phyloP scores from a whole-genome alignment of 257 asterid genomes.

The Oldenlandia corymbosa region DNA sequence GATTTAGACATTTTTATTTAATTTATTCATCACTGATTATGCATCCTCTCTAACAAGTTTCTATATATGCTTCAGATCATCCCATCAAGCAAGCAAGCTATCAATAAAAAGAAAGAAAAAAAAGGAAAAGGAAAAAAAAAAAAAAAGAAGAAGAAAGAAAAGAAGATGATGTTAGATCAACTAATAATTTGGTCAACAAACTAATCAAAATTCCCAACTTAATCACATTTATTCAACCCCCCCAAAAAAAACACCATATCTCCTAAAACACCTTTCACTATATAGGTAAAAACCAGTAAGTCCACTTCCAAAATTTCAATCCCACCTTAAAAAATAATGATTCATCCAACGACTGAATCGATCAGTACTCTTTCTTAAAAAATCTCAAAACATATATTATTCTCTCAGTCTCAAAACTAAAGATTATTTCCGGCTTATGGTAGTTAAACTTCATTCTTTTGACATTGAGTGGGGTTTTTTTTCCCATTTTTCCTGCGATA shows the following conservation, averaged over 20 bases:
- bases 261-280: too few relatives aligned
- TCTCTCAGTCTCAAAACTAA: too few relatives aligned
- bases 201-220: conserved; percentile 22
- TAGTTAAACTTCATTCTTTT: neutral
- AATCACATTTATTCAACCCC: neutral
- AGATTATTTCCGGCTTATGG: neutral
- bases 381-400: too few relatives aligned
- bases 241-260: too few relatives aligned
- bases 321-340: conserved; percentile 4
- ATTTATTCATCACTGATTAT: too few relatives aligned
- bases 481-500: too few relatives aligned
- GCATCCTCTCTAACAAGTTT: too few relatives aligned
- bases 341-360: neutral
- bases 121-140: too few relatives aligned
- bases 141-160: too few relatives aligned
- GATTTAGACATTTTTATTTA: neutral
- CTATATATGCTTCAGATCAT: neutral
- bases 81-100: neutral
- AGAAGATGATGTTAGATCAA: conserved; percentile 18
- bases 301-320: conserved; percentile 1
- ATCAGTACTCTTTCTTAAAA: too few relatives aligned
- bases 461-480: neutral
- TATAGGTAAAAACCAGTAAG: neutral
- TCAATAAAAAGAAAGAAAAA: too few relatives aligned
- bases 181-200: conserved; percentile 37